Conservation (phyloP, 208 protist species). For the Acanthamoeba royreba region DNA sequence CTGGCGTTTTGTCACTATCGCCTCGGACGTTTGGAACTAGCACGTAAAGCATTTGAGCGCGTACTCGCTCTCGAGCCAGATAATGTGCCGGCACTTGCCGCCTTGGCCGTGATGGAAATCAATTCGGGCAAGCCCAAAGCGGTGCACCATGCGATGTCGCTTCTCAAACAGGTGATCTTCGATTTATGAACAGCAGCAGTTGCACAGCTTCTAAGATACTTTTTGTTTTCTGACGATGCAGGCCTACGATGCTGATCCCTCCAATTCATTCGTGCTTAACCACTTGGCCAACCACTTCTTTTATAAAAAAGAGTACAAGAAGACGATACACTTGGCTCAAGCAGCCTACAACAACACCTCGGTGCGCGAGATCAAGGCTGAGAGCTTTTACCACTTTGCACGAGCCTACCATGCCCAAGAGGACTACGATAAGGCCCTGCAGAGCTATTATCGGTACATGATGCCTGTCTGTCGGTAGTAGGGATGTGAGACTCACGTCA, state of each 20-base stretch:
- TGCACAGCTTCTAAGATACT: background rate
- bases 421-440: conserved; percentile 54
- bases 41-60: conserved; percentile 50
- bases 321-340: background rate
- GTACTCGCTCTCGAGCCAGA: conserved; percentile 62
- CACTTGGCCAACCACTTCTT: conserved; percentile 75
- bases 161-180: background rate
- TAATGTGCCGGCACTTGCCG: conserved; percentile 66
- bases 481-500: background rate
- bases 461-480: background rate
- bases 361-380: conserved; percentile 59
- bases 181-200: background rate
- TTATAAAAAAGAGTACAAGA: conserved; percentile 48
- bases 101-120: conserved; percentile 57
- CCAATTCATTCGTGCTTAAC: conserved; percentile 68
- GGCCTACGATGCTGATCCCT: conserved; percentile 59
- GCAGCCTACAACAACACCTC: conserved; percentile 53
- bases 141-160: conserved; percentile 1
- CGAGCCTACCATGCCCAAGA: conserved; percentile 51
- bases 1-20: conserved; percentile 58
- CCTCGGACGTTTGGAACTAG: background rate
- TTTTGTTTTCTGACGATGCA: no score
- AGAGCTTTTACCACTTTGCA: conserved; percentile 61
- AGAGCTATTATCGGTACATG: background rate
- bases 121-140: conserved; percentile 50